Evolutionary conservation across 306 rosid genomes (phyloP), one percentile per base, ranked within the genome.

Genomic region (Cyamopsis tetragonoloba): DNA sequence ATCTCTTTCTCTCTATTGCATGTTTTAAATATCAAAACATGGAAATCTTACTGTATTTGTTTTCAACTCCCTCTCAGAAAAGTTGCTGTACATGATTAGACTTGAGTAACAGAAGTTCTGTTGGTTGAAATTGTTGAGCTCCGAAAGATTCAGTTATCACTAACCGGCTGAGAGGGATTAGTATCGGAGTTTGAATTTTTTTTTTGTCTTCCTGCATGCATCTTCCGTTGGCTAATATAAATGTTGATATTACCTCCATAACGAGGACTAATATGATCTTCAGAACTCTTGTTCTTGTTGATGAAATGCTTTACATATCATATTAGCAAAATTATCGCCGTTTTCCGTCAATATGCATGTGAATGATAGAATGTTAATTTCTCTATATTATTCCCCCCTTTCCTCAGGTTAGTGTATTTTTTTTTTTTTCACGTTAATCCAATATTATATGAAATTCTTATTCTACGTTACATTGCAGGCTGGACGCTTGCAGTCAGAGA

Each of bases 401-500:
- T 43, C 35, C 46, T 19, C 31, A n/a, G n/a, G n/a, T n/a, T n/a
- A n/a, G n/a, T n/a, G n/a, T n/a, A n/a, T n/a, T 57, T 65, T 44
- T 30, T 53, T 1, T 37, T 9, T 66, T 34, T 44, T 76, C 7
- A 11, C 4, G 74, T 72, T 26, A 38, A 15, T 65, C 20, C 44
- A 50, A 51, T 68, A 24, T 70, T 27, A 38, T 31, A 18, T 63
- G 77, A 51, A 57, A 42, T 65, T 51, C 71, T 75, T 46, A 82
- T 71, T 47, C 14, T 50, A 58, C 26, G 18, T 15, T 68, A 30
- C 41, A 66, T 37, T 82, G 74, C 59, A 95, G 99, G 89, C 78
- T 75, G 91, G 82, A 66, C 80, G 80, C 38, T 62, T 86, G 72
- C 84, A 26, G 54, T 56, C 84, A 19, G 97, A 95, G 80, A 88